Conservation (phyloP, 2,329 filamentous ascomycete genomes). For the Didymellaceae sp. region DNA sequence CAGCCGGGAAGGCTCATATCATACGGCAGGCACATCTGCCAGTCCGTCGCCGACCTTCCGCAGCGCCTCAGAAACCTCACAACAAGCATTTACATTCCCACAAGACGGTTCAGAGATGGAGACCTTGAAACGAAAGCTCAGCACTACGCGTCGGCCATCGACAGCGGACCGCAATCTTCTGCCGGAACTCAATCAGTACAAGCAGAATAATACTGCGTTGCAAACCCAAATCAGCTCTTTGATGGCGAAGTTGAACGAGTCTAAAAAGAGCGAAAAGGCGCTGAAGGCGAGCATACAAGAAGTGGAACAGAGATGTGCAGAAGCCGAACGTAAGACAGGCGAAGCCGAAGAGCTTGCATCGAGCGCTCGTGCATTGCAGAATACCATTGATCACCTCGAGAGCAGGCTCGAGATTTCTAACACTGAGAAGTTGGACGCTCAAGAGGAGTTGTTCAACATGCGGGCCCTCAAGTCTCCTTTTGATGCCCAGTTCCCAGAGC, state of each 20-base stretch:
- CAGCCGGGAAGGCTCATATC: slow-evolving; percentile 26
- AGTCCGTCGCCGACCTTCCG: slow-evolving; percentile 30
- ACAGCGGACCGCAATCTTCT: slow-evolving; percentile 43
- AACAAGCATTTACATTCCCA: slow-evolving; percentile 28
- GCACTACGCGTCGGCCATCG: slow-evolving; percentile 41
- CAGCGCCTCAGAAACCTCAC: slow-evolving; percentile 34
- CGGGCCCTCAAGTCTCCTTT: slow-evolving; percentile 37
- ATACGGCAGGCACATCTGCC: slow-evolving; percentile 28
- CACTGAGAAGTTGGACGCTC: slow-evolving; percentile 50
- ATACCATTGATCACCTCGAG: slow-evolving; percentile 49
- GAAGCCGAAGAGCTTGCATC: slow-evolving; percentile 36
- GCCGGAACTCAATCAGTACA: slow-evolving; percentile 49
- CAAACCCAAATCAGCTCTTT: slow-evolving; percentile 48
- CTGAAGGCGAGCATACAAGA: slow-evolving; percentile 40
- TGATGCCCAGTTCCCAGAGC: slow-evolving; percentile 24
- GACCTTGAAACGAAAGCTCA: slow-evolving; percentile 48
- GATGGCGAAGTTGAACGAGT: slow-evolving; percentile 49
- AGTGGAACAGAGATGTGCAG: slow-evolving; percentile 40
- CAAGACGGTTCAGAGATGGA: slow-evolving; percentile 45
- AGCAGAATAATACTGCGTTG: slow-evolving; percentile 45
- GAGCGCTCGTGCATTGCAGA: slow-evolving; percentile 41
- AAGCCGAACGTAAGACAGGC: slow-evolving; percentile 37
- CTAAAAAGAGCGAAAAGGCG: slow-evolving; percentile 44
- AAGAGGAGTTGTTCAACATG: slow-evolving; percentile 45
- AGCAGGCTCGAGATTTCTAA: slow-evolving; percentile 50